Percentiles rank a stretch among this genome's conserved stretches.
These are phyloP conservation scores for Arthonia radiata DNA, from an alignment of 495 filamentous ascomycete genomes.

Conservation along the genomic window DNA sequence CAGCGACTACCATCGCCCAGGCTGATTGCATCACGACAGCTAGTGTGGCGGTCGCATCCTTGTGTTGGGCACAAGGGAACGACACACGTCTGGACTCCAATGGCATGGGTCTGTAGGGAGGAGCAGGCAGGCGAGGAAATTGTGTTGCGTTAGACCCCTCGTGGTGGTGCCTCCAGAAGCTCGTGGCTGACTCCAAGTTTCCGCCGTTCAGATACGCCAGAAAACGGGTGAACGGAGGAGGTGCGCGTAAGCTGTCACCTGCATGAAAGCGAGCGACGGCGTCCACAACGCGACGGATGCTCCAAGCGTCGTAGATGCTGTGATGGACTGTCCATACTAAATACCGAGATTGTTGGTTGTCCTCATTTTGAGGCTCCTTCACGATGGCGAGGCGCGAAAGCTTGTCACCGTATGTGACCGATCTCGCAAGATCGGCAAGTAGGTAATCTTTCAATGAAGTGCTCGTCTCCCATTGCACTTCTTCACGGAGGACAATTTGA, in stretches of 20 bases:
- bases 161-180: constrained; percentile 16
- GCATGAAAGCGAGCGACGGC: constrained; percentile 21
- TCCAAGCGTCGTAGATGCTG: constrained; percentile 45
- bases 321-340: constrained; percentile 43
- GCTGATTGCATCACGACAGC: constrained; percentile 35
- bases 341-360: too few species aligned
- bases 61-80: constrained; percentile 17
- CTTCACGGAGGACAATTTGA: constrained; percentile 41
- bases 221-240: constrained; percentile 19
- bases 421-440: constrained; percentile 15
- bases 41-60: constrained; percentile 22
- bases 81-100: constrained; percentile 22
- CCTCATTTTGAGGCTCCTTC: constrained; percentile 10
- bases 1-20: constrained; percentile 37
- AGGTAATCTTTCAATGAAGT: constrained; percentile 22
- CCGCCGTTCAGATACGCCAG: constrained; percentile 15
- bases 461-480: constrained; percentile 21
- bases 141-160: constrained; percentile 23
- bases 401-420: constrained; percentile 27
- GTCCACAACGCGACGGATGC: constrained; percentile 28
- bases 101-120: constrained; percentile 25
- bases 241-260: constrained; percentile 1
- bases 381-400: constrained; percentile 31
- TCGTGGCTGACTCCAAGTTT: constrained; percentile 12
- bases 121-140: constrained; percentile 33